Conservation (phyloP, 805 yeast species). For the Cyberlindnera americana region DNA sequence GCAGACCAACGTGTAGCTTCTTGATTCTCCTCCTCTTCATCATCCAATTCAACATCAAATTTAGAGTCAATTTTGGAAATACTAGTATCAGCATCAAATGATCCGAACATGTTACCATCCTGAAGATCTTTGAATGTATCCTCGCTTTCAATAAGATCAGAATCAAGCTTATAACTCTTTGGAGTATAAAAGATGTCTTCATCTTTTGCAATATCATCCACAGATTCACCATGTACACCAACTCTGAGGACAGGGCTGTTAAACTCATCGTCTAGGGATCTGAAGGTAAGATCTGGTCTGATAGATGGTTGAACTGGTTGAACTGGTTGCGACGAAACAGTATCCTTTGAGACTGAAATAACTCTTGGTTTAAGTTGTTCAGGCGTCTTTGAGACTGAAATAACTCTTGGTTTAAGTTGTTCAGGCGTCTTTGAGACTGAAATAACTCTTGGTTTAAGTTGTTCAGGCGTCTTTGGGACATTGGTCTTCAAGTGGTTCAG, state of each 20-base stretch:
- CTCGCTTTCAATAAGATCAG: slow-evolving; percentile 6
- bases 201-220: slow-evolving; percentile 14
- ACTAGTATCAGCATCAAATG: slow-evolving; percentile 7
- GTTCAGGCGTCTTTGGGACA: neutral
- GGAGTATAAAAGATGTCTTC: slow-evolving; percentile 26
- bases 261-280: slow-evolving; percentile 24
- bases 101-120: slow-evolving; percentile 4
- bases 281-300: slow-evolving; percentile 10
- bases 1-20: slow-evolving; percentile 15
- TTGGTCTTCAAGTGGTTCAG: neutral
- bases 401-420: neutral
- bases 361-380: too few species aligned
- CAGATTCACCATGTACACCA: slow-evolving; percentile 15
- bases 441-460: neutral
- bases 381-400: neutral
- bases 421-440: neutral
- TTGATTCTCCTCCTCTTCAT: slow-evolving; percentile 3
- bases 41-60: slow-evolving; percentile 3
- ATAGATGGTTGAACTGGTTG: too few species aligned
- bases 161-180: slow-evolving; percentile 16
- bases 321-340: too few species aligned
- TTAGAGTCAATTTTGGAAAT: slow-evolving; percentile 1
- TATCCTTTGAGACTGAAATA: neutral
- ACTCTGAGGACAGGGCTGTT: slow-evolving; percentile 21
- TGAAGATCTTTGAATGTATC: slow-evolving; percentile 1